phyloP scores from a whole-genome alignment of 768 basidiomycete species.

The Serendipita sp. region DNA sequence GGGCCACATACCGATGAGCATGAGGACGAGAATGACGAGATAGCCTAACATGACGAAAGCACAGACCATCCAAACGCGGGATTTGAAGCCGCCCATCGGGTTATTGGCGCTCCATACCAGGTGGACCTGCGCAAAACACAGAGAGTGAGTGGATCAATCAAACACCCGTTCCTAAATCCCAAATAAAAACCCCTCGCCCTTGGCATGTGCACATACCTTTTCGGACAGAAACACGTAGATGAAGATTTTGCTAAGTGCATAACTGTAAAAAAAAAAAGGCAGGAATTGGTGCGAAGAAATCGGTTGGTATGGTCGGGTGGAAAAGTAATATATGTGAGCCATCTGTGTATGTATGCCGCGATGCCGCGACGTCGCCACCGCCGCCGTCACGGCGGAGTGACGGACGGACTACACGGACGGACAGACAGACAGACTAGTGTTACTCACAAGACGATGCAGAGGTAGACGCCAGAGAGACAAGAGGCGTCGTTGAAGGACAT shows the following conservation, averaged over 20 bases:
- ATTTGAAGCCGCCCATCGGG: constrained; percentile 1
- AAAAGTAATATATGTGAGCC: not conserved
- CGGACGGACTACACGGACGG: too few relatives aligned
- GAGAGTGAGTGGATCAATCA: not conserved
- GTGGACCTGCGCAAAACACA: not conserved
- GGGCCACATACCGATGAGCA: not conserved
- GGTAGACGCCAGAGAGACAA: constrained; percentile 9
- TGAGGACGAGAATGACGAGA: constrained; percentile 3
- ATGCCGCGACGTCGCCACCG: not conserved
- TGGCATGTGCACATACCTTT: constrained; percentile 6
- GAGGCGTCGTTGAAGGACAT: constrained; percentile 3
- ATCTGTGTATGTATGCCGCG: not conserved
- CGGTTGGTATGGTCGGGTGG: not conserved
- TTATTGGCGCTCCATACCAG: constrained; percentile 3
- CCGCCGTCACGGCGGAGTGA: not conserved
- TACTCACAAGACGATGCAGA: constrained; percentile 10
- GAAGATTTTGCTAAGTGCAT: constrained; percentile 10
- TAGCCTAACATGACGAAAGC: not conserved
- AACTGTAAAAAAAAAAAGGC: not conserved
- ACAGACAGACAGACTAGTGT: not conserved
- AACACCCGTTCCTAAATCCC: not conserved
- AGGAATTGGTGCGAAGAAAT: too few relatives aligned
- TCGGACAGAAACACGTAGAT: constrained; percentile 12
- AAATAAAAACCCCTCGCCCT: not conserved
- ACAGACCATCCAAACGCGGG: constrained; percentile 6